These are phyloP conservation scores for Schizophyllum amplum DNA, from an alignment of 1,284 basidiomycete species.

Conservation along the genomic window DNA sequence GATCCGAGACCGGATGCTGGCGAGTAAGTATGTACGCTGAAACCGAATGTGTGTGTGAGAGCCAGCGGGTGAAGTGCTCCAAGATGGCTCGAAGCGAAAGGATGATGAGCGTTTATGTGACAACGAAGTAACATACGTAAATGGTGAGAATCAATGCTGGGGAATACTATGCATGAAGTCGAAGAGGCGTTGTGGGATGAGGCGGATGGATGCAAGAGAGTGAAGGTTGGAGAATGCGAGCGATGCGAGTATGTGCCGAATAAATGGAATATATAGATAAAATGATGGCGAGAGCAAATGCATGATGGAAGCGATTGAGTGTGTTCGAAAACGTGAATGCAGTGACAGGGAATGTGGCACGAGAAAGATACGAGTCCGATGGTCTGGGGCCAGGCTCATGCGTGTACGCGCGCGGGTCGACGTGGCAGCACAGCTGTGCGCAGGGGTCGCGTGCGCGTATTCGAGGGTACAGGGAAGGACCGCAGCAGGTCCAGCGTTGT, in stretches of 20 bases:
- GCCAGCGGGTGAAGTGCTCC: not conserved
- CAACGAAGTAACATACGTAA: not conserved
- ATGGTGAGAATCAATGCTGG: too few relatives aligned
- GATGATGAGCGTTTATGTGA: not conserved
- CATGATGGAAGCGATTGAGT: not conserved
- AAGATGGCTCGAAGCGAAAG: not conserved
- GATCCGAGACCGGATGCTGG: too few relatives aligned
- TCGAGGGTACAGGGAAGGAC: slow-evolving; percentile 7
- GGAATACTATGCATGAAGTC: too few relatives aligned
- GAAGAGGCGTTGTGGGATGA: not conserved
- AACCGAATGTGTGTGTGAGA: not conserved
- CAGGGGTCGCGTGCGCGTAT: not conserved
- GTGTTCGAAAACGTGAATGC: not conserved
- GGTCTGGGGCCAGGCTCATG: not conserved
- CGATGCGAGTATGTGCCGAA: not conserved
- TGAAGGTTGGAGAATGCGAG: not conserved
- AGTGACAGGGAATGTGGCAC: too few relatives aligned
- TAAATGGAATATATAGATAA: not conserved
- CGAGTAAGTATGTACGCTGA: not conserved
- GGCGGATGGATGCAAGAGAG: not conserved
- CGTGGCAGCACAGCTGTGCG: not conserved
- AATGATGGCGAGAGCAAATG: not conserved
- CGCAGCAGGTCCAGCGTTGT: slow-evolving; percentile 5
- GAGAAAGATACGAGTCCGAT: not conserved
- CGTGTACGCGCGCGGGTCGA: not conserved